Evolutionary conservation across 345 rosid genomes (phyloP), one percentile per base, ranked within the genome.

Genomic region (Dovyalis caffra): DNA sequence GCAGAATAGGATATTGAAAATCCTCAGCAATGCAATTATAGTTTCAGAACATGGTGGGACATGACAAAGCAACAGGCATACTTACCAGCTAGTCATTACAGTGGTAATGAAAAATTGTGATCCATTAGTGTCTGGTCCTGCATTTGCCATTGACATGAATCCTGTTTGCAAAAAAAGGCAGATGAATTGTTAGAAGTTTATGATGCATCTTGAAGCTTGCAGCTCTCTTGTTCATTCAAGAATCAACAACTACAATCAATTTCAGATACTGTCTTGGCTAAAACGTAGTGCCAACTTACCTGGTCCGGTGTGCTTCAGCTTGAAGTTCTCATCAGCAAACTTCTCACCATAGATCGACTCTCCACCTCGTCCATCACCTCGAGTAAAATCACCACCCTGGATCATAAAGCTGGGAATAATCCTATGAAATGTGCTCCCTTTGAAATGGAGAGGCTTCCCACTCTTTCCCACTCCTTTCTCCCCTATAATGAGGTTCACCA

Each of bases 301-400:
- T 57, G 97, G 97, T 53, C 93, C 95, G 3, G 90, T 91, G 78
- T 95, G 99, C 92, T 91, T 91, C 80, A 93, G 73, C 88, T 90
- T 89, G 88, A 95, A 95, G 72, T 91, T 95, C 78, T 95, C 98
- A 77, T 95, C 96, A 7, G 87, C 86, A 86, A 95, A 95, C 89
- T 90, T 93, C 85, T 86, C 89, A 34, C 99, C 99, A 14, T 91
- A 95, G 77, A 95, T 90, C 0, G 97, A 95, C 74, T 95, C 98
- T 53, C 99, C 98, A 35, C 97, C 98, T 80, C 87, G 87, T 47
- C 98, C 99, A 38, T 91, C 91, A 0, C 98, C 98, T 53, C 66
- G 92, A 0, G 96, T 95, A 66, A 95, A 91, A 63, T 95, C 99
- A 71, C 99, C 99, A 47, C 98, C 99, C 43, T 95, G 98, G 32